Evolutionary conservation across 352 stramenopile species (phyloP), one percentile per base, ranked within the genome.

Genomic region (Globisporangium paroecandrum): DNA sequence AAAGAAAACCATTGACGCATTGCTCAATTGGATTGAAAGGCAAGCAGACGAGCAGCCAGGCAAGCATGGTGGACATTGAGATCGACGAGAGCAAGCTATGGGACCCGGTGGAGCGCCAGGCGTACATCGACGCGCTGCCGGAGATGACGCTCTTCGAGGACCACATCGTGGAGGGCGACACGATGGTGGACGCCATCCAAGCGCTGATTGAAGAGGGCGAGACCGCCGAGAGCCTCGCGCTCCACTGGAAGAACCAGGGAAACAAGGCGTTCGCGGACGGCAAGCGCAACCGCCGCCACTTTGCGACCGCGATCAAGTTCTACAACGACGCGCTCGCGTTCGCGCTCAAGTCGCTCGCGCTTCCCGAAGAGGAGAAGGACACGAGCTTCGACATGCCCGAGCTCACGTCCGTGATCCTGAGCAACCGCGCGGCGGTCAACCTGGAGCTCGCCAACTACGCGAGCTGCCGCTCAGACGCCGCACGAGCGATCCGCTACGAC

Each of bases 111-210:
- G 72, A 84, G 71, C 86, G 88, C 34, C 88, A 96, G 70, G 82
- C 82, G 65, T 96, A 96, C 75, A 89, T 96, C 74, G 88, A 96
- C 34, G 75, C 79, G 51, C 71, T 96, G 66, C 85, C 88, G 10
- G 88, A 96, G 36, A 94, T 96, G 88, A 87, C 88, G 66, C 77
- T 96, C 34, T 96, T 96, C 64, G 88, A 96, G 56, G 88, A 96
- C 73, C 88, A 96, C 68, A 69, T 96, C 67, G 79, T 96, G 56
- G 86, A 94, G 59, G 86, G 85, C 64, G 88, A 96, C 68, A 78
- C 89, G 66, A 96, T 94, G 89, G 87, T 89, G 55, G 84, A 85
- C 27, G 89, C 89, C 18, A 95, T 96, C 71, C 82, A 94, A 69
- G 89, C 85, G 70, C 78, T 96, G 46, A 91, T 95, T 53, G 81